Evolutionary conservation across 805 yeast species (phyloP).

Genomic region (Metschnikowia lunata): DNA sequence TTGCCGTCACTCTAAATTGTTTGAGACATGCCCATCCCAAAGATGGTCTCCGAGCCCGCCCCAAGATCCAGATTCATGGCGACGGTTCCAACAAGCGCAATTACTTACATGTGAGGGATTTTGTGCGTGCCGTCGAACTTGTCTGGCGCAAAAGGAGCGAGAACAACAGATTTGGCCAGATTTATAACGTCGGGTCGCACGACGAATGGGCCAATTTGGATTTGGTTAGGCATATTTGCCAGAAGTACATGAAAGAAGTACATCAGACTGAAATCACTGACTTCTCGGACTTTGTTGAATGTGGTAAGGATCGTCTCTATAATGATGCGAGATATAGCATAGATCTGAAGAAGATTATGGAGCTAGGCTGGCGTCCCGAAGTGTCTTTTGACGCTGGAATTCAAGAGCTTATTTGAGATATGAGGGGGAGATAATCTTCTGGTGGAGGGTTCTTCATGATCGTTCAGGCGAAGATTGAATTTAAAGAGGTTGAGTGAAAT

Average conservation of each 20-base stretch:
- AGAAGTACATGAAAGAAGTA: slow-evolving; percentile 9
- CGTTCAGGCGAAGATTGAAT: too few species aligned
- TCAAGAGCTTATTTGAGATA: background rate
- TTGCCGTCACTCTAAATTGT: slow-evolving; percentile 26
- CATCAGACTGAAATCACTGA: background rate
- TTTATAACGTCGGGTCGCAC: slow-evolving; percentile 19
- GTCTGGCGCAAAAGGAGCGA: slow-evolving; percentile 16
- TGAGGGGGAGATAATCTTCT: background rate
- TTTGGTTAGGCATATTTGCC: slow-evolving; percentile 20
- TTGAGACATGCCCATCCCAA: background rate
- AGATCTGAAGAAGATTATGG: slow-evolving; percentile 19
- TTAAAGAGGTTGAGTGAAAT: too few species aligned
- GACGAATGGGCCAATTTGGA: slow-evolving; percentile 16
- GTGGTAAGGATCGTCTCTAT: slow-evolving; percentile 28
- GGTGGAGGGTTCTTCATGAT: background rate
- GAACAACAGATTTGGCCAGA: slow-evolving; percentile 19
- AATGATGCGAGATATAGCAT: slow-evolving; percentile 31
- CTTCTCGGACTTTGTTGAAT: slow-evolving; percentile 17
- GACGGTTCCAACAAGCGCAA: slow-evolving; percentile 40
- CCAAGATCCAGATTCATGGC: slow-evolving; percentile 43
- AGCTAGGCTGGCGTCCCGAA: slow-evolving; percentile 31
- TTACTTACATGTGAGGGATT: slow-evolving; percentile 44
- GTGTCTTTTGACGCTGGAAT: slow-evolving; percentile 20
- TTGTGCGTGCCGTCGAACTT: slow-evolving; percentile 34
- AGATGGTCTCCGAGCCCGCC: slow-evolving; percentile 3